Evolutionary conservation across 1,284 basidiomycete species (phyloP), one percentile per base, ranked within the genome.

Genomic region (Irpex lacteus): DNA sequence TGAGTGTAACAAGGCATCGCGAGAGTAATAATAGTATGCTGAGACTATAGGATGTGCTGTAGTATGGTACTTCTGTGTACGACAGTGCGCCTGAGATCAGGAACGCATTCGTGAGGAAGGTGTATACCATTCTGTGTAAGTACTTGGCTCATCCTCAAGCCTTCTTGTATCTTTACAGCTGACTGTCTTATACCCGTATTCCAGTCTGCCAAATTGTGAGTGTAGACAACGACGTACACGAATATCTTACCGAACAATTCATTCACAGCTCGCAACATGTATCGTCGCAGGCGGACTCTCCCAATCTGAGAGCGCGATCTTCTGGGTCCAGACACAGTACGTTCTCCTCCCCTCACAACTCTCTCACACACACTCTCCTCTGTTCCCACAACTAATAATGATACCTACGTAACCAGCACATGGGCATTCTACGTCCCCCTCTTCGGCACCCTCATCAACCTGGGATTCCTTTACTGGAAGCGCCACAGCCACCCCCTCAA

Each of bases 401-500:
- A 44, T 15, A 32, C 6, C 59, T 60, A 21, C 58, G 44, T 54
- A 50, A 19, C 66, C 61, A 92, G 91, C 71, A 73, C 79, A 32
- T 93, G 91, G 91, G 74, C 89, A 2, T 85, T 93, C 77, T 92
- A 90, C 71, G 76, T 93, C 18, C 87, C 91, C 18, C 78, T 94
- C 32, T 83, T 94, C 68, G 90, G 87, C 34, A 89, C 91, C 18
- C 76, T 96, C 50, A 75, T 92, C 71, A 89, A 89, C 67, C 85
- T 96, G 54, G 88, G 88, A 3, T 76, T 93, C 54, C 80, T 95
- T 13, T 95, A 86, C 80, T 95, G 91, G 90, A 95, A 96, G 77
- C 89, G 94, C 66, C 92, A 95, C 78, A 87, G 83, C 73, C 88
- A 93, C 73, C 94, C 95, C 13, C 79, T 85, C 75, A 97, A 97